A percentile compares a stretch with the other conserved stretches of the same genome.
phyloP scores from a whole-genome alignment of 192 early-diverging fungal species.

The Coemansia sp. region DNA sequence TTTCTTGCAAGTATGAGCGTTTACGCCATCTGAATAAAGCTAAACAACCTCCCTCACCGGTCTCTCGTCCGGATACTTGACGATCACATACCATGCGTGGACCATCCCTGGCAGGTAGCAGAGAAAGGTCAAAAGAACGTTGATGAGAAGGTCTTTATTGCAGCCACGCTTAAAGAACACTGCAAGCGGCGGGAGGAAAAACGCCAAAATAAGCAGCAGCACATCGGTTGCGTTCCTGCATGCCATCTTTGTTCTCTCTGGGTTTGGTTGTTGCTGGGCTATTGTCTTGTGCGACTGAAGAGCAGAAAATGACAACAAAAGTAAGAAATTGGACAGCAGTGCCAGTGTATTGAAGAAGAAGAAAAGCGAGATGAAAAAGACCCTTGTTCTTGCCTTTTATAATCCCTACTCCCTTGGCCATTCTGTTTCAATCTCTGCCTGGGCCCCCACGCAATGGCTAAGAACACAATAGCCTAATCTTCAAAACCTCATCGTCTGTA shows the following conservation, averaged over 20 bases:
- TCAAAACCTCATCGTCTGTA: not conserved
- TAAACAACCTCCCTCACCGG: not conserved
- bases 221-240: constrained; percentile 26
- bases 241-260: constrained; percentile 9
- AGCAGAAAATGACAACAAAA: not conserved
- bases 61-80: constrained; percentile 20
- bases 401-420: not conserved
- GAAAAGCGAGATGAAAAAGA: too few relatives aligned
- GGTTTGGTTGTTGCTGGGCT: not conserved
- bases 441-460: not conserved
- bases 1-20: too few relatives aligned
- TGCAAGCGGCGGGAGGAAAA: constrained; percentile 63
- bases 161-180: constrained; percentile 65
- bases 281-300: not conserved
- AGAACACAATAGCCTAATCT: not conserved
- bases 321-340: too few relatives aligned
- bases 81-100: constrained; percentile 63
- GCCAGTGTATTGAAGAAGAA: too few relatives aligned
- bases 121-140: constrained; percentile 67
- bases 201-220: constrained; percentile 38
- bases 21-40: too few relatives aligned
- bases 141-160: constrained; percentile 61
- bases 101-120: constrained; percentile 69
- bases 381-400: too few relatives aligned
- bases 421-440: not conserved